Evolutionary conservation across 805 yeast genomes (phyloP).

Genomic region (Barnettozyma wickerhamii): DNA sequence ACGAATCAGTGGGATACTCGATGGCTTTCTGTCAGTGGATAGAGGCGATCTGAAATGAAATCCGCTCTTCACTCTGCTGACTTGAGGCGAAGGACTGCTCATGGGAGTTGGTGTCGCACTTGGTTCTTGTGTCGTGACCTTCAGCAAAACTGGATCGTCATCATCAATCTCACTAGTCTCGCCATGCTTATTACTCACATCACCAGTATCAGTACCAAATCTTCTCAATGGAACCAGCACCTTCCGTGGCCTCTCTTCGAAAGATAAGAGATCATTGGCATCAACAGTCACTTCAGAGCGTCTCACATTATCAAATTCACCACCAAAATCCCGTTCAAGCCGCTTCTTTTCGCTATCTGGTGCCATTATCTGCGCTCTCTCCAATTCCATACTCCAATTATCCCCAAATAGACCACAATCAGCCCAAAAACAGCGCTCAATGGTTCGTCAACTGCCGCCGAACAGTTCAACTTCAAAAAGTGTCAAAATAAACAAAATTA

Average conservation of each 20-base stretch:
- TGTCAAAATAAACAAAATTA: too few relatives aligned
- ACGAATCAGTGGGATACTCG: not conserved
- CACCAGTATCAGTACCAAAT: too few relatives aligned
- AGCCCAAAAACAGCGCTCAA: too few relatives aligned
- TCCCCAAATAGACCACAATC: not conserved
- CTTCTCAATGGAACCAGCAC: not conserved
- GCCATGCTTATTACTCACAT: too few relatives aligned
- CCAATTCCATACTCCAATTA: not conserved
- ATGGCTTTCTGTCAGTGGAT: not conserved
- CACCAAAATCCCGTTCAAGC: constrained; percentile 18
- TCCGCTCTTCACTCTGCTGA: not conserved
- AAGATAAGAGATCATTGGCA: constrained; percentile 9
- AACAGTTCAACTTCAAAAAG: too few relatives aligned
- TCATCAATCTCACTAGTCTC: not conserved
- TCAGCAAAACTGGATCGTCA: not conserved
- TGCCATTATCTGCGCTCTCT: not conserved
- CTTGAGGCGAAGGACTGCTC: not conserved
- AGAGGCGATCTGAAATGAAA: not conserved
- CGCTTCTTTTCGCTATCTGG: not conserved
- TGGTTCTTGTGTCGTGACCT: not conserved
- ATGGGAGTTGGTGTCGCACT: not conserved
- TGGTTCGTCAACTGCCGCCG: too few relatives aligned
- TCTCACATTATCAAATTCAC: constrained; percentile 20
- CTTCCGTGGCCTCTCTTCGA: not conserved
- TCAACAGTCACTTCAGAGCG: constrained; percentile 12